A percentile compares a stretch with the other conserved stretches of the same genome.
Evolutionary conservation across 208 protist genomes (phyloP).

Genomic region (Strigomonas galati): DNA sequence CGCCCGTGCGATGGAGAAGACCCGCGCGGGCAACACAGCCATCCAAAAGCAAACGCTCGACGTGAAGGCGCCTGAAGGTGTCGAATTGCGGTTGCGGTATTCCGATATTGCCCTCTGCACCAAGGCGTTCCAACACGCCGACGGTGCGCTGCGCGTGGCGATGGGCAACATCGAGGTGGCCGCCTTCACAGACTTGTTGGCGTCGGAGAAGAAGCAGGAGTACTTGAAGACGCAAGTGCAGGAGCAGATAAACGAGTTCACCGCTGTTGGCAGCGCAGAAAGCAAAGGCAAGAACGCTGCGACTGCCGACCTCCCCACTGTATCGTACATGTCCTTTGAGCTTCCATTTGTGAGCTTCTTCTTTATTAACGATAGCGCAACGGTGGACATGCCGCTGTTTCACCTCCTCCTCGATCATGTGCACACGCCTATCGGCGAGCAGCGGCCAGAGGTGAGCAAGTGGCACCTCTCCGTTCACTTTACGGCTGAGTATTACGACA

Average conservation of each 20-base stretch:
- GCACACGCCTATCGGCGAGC: slow-evolving; percentile 19
- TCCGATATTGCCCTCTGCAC: slow-evolving; percentile 35
- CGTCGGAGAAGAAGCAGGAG: slow-evolving; percentile 11
- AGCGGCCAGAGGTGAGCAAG: slow-evolving; percentile 12
- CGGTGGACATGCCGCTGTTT: slow-evolving; percentile 36
- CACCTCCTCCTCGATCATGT: slow-evolving; percentile 30
- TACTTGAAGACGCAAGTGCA: slow-evolving; percentile 8
- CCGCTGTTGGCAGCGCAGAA: too few species aligned
- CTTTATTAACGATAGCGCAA: slow-evolving; percentile 43
- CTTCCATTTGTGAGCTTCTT: slow-evolving; percentile 31
- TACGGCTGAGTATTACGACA: slow-evolving; percentile 40
- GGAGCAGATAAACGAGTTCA: slow-evolving; percentile 2
- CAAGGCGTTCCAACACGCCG: slow-evolving; percentile 26
- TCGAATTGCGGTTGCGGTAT: slow-evolving; percentile 41
- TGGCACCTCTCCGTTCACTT: slow-evolving; percentile 24
- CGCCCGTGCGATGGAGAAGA: neutral
- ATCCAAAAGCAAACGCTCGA: slow-evolving; percentile 13
- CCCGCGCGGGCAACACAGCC: neutral
- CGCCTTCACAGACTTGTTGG: slow-evolving; percentile 26
- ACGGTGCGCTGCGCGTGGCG: slow-evolving; percentile 21
- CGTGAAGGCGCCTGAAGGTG: slow-evolving; percentile 17
- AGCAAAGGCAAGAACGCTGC: too few species aligned
- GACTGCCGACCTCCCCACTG: neutral
- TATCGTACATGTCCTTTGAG: slow-evolving; percentile 12
- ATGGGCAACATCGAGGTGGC: slow-evolving; percentile 32